Conservation (phyloP, 352 stramenopile genomes). For the Globisporangium iwayamae region DNA sequence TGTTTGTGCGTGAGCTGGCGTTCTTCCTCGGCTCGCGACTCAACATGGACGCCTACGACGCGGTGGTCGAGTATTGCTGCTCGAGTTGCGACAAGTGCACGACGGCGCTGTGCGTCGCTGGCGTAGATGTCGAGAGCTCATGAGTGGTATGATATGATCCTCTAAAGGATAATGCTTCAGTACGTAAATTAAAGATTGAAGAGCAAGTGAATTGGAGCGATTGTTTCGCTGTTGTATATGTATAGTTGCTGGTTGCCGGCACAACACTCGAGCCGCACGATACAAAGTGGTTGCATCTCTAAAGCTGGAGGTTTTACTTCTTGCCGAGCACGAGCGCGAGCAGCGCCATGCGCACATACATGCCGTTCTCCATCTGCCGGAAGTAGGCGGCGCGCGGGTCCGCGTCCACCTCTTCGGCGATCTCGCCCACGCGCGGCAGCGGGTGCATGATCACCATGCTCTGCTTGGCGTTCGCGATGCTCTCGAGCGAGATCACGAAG, state of each 20-base stretch:
- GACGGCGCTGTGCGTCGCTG: conserved; percentile 30
- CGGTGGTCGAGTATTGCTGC: conserved; percentile 59
- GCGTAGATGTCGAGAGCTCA: conserved; percentile 10
- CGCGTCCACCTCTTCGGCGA: conserved; percentile 94
- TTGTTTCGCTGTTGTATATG: background rate
- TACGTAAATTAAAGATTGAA: background rate
- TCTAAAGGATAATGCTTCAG: background rate
- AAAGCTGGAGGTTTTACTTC: conserved; percentile 30
- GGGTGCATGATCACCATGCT: conserved; percentile 98
- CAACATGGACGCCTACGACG: conserved; percentile 69
- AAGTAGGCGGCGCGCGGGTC: conserved; percentile 97
- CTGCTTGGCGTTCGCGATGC: conserved; percentile 82
- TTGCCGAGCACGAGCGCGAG: conserved; percentile 91
- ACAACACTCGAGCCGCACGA: background rate
- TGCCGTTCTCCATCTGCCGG: conserved; percentile 97
- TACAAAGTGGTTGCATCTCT: background rate
- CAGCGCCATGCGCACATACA: conserved; percentile 99
- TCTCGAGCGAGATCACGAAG: conserved; percentile 72
- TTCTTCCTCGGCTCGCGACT: conserved; percentile 63
- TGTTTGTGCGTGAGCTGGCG: conserved; percentile 63
- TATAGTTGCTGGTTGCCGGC: background rate
- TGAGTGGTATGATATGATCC: background rate
- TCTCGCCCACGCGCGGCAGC: conserved; percentile 97
- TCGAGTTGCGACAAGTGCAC: conserved; percentile 34
- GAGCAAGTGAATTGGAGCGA: background rate